Base-by-base conservation (phyloP, 164 flowering plant species). In the Paratinospora sagittata region DNA sequence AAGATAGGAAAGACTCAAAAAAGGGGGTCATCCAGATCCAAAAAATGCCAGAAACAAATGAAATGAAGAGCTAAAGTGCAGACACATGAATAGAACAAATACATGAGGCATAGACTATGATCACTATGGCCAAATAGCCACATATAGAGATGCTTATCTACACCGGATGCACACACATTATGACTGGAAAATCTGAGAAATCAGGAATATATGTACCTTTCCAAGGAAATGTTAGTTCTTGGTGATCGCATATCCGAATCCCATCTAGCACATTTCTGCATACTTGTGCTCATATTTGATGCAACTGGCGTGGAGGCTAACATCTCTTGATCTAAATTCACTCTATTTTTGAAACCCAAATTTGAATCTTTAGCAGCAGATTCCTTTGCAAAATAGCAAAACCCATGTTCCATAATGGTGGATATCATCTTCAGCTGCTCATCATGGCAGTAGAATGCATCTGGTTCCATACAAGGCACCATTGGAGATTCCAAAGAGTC, bases 401-500 rank as follows among this genome's bases (percentile, higher is more conserved):
- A 80, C n/a, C 98, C 96, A 85, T 89, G 97, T 67, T 89, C 78
- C 30, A 86, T 82, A 70, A 86, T 57, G 27, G 85, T 78, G n/a
- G 93, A 86, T 66, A 84, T 47, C 89, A 94, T 89, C 79, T 81
- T 82, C 71, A 84, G 27, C 69, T 84, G 92, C 71, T 83, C 79
- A 77, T 86, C 80, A 63, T 67, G 74, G 82, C 85, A 85, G 72
- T 70, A 69, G 39, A 58, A 77, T 27, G 74, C 68, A 74, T 83
- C 82, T 19, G 78, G 78, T 66, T 82, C 86, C 79, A 81, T 87
- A 76, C 64, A 69, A 30, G 79, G 78, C 67, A 75, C 65, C 77
- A 49, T 69, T 26, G 79, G 41, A 24, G 74, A 77, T 47, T 82
- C 84, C 61, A 78, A 26, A 43, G 63, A 71, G 74, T 85, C 91